Evolutionary conservation across 2,329 filamentous ascomycete genomes (phyloP), one percentile per base, ranked within the genome.

Genomic region (Uncinocarpus reesii): DNA sequence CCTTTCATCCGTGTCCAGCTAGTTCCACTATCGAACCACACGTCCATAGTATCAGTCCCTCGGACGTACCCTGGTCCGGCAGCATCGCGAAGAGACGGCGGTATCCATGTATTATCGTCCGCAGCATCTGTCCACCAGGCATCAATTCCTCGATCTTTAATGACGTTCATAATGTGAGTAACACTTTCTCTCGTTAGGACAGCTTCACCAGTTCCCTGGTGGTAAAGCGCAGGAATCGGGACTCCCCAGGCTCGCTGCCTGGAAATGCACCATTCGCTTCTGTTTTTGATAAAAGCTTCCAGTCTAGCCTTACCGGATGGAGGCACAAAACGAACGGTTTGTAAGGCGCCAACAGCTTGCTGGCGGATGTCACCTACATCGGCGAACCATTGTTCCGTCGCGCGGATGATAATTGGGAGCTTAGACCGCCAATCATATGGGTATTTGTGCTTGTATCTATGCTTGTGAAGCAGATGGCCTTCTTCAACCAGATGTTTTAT

Each of bases 391-490:
- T 98, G 92, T 31, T 89, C 86, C 0, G 93, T 98, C 2, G 92
- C 90, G 55, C 92, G 74, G 28, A 93, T 79, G 51, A 98, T 87
- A 42, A 98, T 82, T 1, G 92, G 92, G 56, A 84, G 76, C 66
- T 96, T 98, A 0, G 90, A 94, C 47, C 92, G 78, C 92, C 92
- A 98, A 67, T 98, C 92, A 57, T 96, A 95, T 0, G 92, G 92
- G 62, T 96, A 96, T 65, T 95, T 96, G 72, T 98, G 92, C 45
- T 75, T 75, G 62, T 90, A 83, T 49, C 73, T 74, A 56, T 93
- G 83, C 3, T 76, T 77, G 32, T 76, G 74, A 34, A 95, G 69
- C 2, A 96, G 76, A n/a, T 71, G 62, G 16, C 60, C 62, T 52
- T 80, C 71, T 0, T 75, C 70, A 21, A 73, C 69, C 2, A 95